These are phyloP conservation scores for Boletus rufocinnamomeus DNA, from an alignment of 768 basidiomycete species.

Conservation along the genomic window DNA sequence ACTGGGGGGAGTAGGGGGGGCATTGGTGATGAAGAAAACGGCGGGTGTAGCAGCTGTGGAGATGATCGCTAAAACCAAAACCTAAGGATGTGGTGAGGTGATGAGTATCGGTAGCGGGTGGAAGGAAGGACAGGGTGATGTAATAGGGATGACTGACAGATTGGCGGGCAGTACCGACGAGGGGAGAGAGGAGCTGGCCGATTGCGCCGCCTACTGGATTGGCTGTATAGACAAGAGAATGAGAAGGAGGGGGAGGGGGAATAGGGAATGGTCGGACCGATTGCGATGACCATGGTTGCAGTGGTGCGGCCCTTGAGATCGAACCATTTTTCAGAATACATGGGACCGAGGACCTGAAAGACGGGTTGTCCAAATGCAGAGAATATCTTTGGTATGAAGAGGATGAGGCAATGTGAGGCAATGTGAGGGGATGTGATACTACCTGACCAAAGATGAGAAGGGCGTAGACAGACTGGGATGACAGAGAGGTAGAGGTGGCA, in stretches of 20 bases:
- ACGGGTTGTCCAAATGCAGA: conserved; percentile 66
- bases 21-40: conserved; percentile 55
- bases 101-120: not conserved
- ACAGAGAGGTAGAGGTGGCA: conserved; percentile 59
- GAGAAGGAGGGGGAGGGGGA: not conserved
- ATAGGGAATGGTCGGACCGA: conserved; percentile 34
- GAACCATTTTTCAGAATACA: conserved; percentile 85
- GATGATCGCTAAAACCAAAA: conserved; percentile 71
- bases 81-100: conserved; percentile 37
- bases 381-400: conserved; percentile 48
- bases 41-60: conserved; percentile 62
- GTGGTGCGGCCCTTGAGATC: conserved; percentile 74
- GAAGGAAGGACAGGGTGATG: not conserved
- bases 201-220: conserved; percentile 76
- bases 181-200: conserved; percentile 71
- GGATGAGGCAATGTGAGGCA: not conserved
- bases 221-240: conserved; percentile 39
- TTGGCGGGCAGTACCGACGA: conserved; percentile 51
- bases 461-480: conserved; percentile 54
- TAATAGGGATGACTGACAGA: conserved; percentile 50
- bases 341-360: conserved; percentile 77
- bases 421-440: conserved; percentile 1
- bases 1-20: conserved; percentile 83
- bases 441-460: conserved; percentile 76
- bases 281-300: conserved; percentile 62